Conservation (phyloP, 352 stramenopile genomes). For the Phytophthora crassamura region DNA sequence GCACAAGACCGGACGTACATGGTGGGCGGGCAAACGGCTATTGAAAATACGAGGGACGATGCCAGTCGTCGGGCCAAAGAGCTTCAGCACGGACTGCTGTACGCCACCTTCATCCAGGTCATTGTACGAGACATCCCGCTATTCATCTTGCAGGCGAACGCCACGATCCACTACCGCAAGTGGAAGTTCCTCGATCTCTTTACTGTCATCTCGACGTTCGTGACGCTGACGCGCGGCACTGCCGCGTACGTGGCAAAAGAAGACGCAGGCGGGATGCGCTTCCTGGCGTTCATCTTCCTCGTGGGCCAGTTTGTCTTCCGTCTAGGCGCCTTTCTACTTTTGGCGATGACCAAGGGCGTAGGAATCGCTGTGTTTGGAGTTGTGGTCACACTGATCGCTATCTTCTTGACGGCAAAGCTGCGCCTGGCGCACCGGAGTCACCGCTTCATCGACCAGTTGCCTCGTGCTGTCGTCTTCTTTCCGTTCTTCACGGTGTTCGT, state of each 20-base stretch:
- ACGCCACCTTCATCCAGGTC: constrained; percentile 68
- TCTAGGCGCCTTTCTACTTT: constrained; percentile 62
- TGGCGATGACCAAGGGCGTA: constrained; percentile 66
- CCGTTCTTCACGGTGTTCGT: constrained; percentile 74
- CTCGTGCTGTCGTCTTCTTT: constrained; percentile 63
- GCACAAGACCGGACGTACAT: not conserved
- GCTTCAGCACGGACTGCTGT: constrained; percentile 46
- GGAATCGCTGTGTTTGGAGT: constrained; percentile 47
- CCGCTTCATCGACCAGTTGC: constrained; percentile 43
- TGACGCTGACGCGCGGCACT: constrained; percentile 59
- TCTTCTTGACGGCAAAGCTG: constrained; percentile 41
- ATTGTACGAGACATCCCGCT: constrained; percentile 77
- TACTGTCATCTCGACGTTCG: constrained; percentile 55
- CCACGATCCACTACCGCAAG: constrained; percentile 85
- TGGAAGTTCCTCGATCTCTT: constrained; percentile 72
- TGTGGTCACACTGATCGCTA: constrained; percentile 43
- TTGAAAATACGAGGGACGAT: constrained; percentile 6
- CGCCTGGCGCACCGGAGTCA: constrained; percentile 50
- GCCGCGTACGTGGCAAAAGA: constrained; percentile 54
- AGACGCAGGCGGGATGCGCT: constrained; percentile 36
- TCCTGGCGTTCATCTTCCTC: constrained; percentile 55
- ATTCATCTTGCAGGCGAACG: constrained; percentile 79
- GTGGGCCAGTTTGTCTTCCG: constrained; percentile 69
- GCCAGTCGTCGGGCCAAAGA: constrained; percentile 3
- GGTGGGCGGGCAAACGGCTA: constrained; percentile 12